Conservation (phyloP, 208 protist genomes). For the Crithidia expoeki region DNA sequence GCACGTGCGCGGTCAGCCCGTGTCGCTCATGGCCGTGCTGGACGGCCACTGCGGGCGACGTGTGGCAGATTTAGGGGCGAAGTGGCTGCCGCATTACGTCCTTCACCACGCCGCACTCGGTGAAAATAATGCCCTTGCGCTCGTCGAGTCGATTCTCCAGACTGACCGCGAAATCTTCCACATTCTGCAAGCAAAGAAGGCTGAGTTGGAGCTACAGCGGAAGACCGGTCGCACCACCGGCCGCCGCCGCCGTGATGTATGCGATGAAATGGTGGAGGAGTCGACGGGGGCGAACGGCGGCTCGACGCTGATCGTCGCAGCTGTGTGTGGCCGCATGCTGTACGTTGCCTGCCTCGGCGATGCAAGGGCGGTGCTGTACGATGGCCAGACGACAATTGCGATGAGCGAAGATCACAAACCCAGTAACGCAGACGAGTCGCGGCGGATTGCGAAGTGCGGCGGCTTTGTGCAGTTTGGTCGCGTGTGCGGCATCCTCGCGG, state of each 20-base stretch:
- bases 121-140: constrained; percentile 75
- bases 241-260: constrained; percentile 15
- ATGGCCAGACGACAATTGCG: constrained; percentile 78
- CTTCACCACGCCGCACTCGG: constrained; percentile 60
- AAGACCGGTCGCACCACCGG: constrained; percentile 16
- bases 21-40: constrained; percentile 69
- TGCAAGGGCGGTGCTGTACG: constrained; percentile 80
- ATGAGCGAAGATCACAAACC: constrained; percentile 94
- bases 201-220: constrained; percentile 16
- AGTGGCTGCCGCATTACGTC: constrained; percentile 68
- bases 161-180: constrained; percentile 60
- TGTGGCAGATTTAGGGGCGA: constrained; percentile 66
- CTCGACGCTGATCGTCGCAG: constrained; percentile 72
- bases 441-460: constrained; percentile 80
- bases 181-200: constrained; percentile 27
- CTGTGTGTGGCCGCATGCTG: constrained; percentile 76
- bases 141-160: constrained; percentile 79
- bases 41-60: constrained; percentile 86
- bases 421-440: constrained; percentile 59
- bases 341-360: constrained; percentile 91
- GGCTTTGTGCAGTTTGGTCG: constrained; percentile 92
- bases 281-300: constrained; percentile 46
- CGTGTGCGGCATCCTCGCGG: constrained; percentile 91
- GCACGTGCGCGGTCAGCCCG: constrained; percentile 53
- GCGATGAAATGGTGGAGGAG: constrained; percentile 32